Percentiles rank a stretch among this genome's conserved stretches.
Evolutionary conservation across 2,329 filamentous ascomycete genomes (phyloP).

Genomic region (Celoporthe dispersa): DNA sequence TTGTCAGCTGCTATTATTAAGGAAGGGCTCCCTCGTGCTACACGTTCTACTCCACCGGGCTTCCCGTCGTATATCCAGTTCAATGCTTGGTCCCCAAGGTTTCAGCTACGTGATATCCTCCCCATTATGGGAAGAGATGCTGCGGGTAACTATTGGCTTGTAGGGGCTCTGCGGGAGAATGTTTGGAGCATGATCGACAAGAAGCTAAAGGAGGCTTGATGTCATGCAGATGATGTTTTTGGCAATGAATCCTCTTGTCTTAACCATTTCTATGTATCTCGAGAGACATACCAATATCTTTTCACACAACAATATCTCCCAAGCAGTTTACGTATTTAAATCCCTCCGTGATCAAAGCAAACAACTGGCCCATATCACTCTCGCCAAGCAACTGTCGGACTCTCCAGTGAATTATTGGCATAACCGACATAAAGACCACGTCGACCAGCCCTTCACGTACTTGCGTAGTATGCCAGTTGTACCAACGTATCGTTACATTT

Average conservation of each 20-base stretch:
- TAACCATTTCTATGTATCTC: no score
- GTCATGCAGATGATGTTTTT: background rate
- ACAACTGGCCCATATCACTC: no score
- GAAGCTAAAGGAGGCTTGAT: background rate
- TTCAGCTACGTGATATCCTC: background rate
- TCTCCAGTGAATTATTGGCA: background rate
- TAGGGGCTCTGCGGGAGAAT: background rate
- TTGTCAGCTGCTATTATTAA: background rate
- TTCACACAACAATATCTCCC: no score
- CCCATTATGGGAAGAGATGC: background rate
- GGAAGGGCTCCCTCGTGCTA: background rate
- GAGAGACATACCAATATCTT: no score
- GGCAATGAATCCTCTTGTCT: no score
- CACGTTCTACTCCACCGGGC: background rate
- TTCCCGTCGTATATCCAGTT: background rate
- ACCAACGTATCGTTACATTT: no score
- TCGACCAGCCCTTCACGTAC: background rate
- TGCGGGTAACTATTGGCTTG: background rate
- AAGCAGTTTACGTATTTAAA: no score
- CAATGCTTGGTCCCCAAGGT: background rate
- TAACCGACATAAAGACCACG: background rate
- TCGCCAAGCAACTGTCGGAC: no score
- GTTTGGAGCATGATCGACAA: background rate
- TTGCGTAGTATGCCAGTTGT: no score
- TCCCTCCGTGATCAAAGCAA: no score